Percentiles rank a stretch among this genome's conserved stretches.
Conservation (phyloP, 2,329 filamentous ascomycete species). For the Neonectria punicea region DNA sequence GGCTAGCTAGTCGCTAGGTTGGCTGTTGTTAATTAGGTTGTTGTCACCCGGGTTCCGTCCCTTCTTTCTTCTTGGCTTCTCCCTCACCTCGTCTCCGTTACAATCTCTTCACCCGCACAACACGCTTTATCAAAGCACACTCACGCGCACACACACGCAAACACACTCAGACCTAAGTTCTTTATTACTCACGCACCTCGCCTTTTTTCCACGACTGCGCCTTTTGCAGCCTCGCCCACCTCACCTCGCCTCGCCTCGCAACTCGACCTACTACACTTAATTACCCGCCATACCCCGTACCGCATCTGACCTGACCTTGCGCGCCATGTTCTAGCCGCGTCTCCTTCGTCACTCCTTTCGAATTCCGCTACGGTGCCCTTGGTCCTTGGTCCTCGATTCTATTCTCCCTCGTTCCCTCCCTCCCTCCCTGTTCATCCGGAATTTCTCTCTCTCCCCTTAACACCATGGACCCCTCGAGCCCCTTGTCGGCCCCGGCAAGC, state of each 20-base stretch:
- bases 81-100: slow-evolving; percentile 27
- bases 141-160: background rate
- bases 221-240: slow-evolving; percentile 9
- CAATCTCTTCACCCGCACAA: slow-evolving; percentile 12
- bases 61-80: slow-evolving; percentile 10
- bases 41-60: background rate
- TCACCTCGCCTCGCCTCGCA: slow-evolving; percentile 13
- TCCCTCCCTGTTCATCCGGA: slow-evolving; percentile 6
- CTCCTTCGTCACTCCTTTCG: slow-evolving; percentile 11
- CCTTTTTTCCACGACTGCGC: background rate
- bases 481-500: slow-evolving; percentile 46
- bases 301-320: background rate
- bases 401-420: slow-evolving; percentile 9
- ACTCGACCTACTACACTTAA: background rate
- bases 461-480: slow-evolving; percentile 44
- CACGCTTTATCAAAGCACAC: background rate
- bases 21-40: slow-evolving; percentile 4
- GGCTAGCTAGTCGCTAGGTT: background rate
- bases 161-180: background rate
- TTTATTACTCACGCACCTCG: background rate
- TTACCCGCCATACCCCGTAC: background rate
- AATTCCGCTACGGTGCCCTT: slow-evolving; percentile 19
- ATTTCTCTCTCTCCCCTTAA: slow-evolving; percentile 12
- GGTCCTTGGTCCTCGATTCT: slow-evolving; percentile 27
- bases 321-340: slow-evolving; percentile 25